phyloP scores from a whole-genome alignment of 1,284 basidiomycete genomes.

The Cystobasidiaceae sp. region DNA sequence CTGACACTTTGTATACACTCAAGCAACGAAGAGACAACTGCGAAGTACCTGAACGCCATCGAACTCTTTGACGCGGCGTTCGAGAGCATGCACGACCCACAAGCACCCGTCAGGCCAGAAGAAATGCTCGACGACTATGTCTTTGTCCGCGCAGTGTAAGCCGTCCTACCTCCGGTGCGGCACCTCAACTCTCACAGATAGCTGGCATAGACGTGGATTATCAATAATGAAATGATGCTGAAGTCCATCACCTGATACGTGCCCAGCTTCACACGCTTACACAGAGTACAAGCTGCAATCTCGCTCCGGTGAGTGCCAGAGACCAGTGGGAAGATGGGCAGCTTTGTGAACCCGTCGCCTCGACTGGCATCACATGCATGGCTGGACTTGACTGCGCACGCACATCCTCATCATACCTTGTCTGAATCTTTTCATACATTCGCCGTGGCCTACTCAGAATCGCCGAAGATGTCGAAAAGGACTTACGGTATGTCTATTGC shows the following conservation, averaged over 20 bases:
- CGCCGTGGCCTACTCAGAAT: no score
- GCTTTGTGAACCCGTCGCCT: no score
- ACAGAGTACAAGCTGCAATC: constrained; percentile 5
- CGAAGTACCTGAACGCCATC: constrained; percentile 2
- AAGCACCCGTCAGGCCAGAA: background rate
- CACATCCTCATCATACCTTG: no score
- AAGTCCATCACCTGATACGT: background rate
- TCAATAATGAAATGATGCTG: no score
- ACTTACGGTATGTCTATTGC: constrained; percentile 14
- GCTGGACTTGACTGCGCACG: no score
- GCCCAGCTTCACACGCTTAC: background rate
- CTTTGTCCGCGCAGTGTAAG: constrained; percentile 16
- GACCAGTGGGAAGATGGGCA: no score
- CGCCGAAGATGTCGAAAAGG: constrained; percentile 3
- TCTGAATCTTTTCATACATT: no score
- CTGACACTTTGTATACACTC: background rate
- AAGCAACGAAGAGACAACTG: background rate
- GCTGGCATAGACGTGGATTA: background rate
- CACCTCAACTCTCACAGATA: background rate
- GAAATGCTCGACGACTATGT: background rate
- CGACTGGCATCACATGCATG: no score
- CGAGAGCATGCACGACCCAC: background rate
- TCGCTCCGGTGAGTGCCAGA: no score
- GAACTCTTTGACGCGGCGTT: constrained; percentile 11
- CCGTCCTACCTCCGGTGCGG: background rate